Evolutionary conservation across 1,284 basidiomycete species (phyloP).

Genomic region (Termitomyces sp.): DNA sequence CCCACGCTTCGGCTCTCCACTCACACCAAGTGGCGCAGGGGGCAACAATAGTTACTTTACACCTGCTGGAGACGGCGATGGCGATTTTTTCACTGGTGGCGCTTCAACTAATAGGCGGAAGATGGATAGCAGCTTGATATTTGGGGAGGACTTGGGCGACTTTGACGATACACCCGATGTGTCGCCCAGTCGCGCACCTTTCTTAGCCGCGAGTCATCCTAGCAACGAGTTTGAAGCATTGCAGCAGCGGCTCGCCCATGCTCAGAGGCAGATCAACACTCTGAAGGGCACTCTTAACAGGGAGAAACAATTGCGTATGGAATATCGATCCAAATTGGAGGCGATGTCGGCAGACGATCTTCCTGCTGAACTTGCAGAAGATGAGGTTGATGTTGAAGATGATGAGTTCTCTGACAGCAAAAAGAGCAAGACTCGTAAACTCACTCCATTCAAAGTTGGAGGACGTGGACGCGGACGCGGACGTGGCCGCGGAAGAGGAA

Average conservation of each 20-base stretch:
- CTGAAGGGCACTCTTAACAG: conserved; percentile 72
- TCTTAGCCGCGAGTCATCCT: conserved; percentile 66
- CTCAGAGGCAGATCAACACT: conserved; percentile 76
- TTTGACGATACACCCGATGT: conserved; percentile 48
- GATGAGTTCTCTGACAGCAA: conserved; percentile 32
- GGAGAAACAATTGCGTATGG: conserved; percentile 75
- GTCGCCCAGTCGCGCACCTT: conserved; percentile 66
- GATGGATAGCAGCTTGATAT: conserved; percentile 44
- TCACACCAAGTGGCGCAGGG: conserved; percentile 54
- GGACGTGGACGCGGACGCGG: conserved; percentile 40
- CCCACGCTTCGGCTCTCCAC: conserved; percentile 62
- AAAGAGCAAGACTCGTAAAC: conserved; percentile 22
- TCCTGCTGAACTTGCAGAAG: conserved; percentile 42
- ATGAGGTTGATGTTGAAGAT: conserved; percentile 31
- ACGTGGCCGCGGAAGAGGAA: conserved; percentile 44
- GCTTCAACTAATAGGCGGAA: conserved; percentile 62
- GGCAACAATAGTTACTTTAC: conserved; percentile 46
- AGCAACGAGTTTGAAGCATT: conserved; percentile 75
- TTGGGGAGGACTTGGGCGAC: conserved; percentile 35
- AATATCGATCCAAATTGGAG: conserved; percentile 50
- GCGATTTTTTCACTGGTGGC: conserved; percentile 65
- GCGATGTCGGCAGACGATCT: conserved; percentile 29
- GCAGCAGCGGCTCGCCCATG: conserved; percentile 75
- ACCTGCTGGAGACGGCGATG: conserved; percentile 44
- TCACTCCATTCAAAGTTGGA: conserved; percentile 37